Evolutionary conservation across 495 filamentous ascomycete species (phyloP).

Genomic region (Penicillium pancosmium): DNA sequence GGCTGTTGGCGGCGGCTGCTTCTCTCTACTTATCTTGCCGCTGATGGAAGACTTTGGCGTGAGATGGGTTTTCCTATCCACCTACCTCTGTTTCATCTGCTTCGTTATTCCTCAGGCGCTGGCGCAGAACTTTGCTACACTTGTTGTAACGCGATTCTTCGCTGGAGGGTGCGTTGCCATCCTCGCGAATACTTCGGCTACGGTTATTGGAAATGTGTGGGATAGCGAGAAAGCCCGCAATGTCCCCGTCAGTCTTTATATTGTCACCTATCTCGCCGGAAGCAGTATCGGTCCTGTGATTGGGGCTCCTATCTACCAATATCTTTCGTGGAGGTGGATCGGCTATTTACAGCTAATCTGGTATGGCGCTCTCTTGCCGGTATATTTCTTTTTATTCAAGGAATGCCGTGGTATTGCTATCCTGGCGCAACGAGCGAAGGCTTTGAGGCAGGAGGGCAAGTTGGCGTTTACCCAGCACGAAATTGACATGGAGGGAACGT

Average conservation of each 20-base stretch:
- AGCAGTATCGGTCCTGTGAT: slow-evolving; percentile 52
- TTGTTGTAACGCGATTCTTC: slow-evolving; percentile 51
- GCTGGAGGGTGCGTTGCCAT: slow-evolving; percentile 50
- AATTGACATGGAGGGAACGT: slow-evolving; percentile 30
- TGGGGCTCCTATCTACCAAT: slow-evolving; percentile 43
- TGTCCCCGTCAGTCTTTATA: slow-evolving; percentile 51
- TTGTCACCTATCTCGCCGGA: slow-evolving; percentile 43
- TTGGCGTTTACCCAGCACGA: slow-evolving; percentile 41
- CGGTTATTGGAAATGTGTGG: slow-evolving; percentile 55
- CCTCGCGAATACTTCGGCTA: slow-evolving; percentile 47
- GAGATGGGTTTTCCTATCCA: slow-evolving; percentile 45
- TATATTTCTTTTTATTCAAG: slow-evolving; percentile 41
- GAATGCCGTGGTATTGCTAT: slow-evolving; percentile 50
- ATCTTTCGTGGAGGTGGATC: slow-evolving; percentile 52
- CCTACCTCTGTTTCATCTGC: slow-evolving; percentile 47
- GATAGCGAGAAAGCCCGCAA: slow-evolving; percentile 38
- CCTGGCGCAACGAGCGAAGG: slow-evolving; percentile 36
- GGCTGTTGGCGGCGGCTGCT: slow-evolving; percentile 50
- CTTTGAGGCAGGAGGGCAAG: slow-evolving; percentile 31
- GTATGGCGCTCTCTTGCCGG: slow-evolving; percentile 40
- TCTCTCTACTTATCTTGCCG: slow-evolving; percentile 51
- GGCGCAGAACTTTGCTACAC: slow-evolving; percentile 52
- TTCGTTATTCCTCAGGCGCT: slow-evolving; percentile 52
- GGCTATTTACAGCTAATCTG: slow-evolving; percentile 53
- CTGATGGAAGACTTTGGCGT: slow-evolving; percentile 57